Evolutionary conservation across 768 basidiomycete species (phyloP), one percentile per base, ranked within the genome.

Genomic region (Fistulinella prunicolor): DNA sequence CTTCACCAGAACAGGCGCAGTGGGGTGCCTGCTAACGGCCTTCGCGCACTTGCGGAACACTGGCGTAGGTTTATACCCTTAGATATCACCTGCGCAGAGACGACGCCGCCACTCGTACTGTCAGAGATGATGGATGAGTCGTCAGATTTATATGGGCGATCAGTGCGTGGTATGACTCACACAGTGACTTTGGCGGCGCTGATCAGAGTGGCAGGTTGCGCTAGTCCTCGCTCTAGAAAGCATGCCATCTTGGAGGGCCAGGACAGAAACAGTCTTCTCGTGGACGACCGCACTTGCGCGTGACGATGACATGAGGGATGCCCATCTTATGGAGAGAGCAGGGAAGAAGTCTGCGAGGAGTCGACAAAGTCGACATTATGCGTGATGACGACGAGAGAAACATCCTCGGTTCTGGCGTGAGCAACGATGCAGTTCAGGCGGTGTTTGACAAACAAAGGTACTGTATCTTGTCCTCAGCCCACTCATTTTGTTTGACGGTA

Each of bases 311-410:
- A 74, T 98, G 96, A 34, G 94, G 94, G 28, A 97, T 89, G 70
- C 94, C 94, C 94, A 97, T 97, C 85, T 98, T 97, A 73, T 93
- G 86, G 78, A 98, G 51, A 97, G 85, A 46, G 95, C 94, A 48
- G 95, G 95, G 51, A 98, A 80, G 86, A 91, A 98, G 73, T 98
- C 83, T 56, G 97, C 95, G 62, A 99, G 87, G n/a, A n/a, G 75
- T 99, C 95, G 56, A 98, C 95, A 34, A 95, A 95, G 79, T 99
- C 95, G 53, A 99, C 95, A 68, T 98, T 94, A 69, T 97, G 92
- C 29, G 89, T 93, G 57, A 98, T 95, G 73, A 93, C 81, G 56
- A 97, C 94, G 50, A 98, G 85, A 38, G 86, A 80, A 34, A 94
- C 94, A 78, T 97, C 97, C 83, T 99, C 97, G 64, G 89, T 88